phyloP scores from a whole-genome alignment of 2,329 filamentous ascomycete species.

The Sordariomycetes sp. region DNA sequence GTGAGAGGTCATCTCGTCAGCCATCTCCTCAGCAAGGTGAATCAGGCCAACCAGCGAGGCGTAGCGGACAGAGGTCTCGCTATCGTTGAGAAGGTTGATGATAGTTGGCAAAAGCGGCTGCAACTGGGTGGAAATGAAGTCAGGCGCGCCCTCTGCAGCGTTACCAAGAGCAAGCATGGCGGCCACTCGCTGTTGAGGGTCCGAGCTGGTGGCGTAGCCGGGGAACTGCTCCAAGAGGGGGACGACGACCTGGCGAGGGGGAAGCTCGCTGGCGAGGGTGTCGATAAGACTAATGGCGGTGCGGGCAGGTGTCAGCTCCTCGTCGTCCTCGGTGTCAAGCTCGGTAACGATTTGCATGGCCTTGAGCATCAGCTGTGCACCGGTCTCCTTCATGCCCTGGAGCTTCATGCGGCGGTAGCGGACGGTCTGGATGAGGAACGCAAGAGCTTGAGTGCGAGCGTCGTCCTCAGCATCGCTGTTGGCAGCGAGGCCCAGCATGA shows the following conservation, averaged over 20 bases:
- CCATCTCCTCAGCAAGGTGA: slow-evolving; percentile 84
- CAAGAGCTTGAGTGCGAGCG: slow-evolving; percentile 78
- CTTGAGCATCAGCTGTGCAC: slow-evolving; percentile 78
- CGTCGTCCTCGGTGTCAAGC: slow-evolving; percentile 66
- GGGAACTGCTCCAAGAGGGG: slow-evolving; percentile 83
- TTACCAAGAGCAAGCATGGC: slow-evolving; percentile 88
- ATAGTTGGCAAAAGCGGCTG: slow-evolving; percentile 78
- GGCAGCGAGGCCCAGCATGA: slow-evolving; percentile 82
- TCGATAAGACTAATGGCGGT: slow-evolving; percentile 83
- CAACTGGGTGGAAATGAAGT: slow-evolving; percentile 93
- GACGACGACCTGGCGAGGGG: slow-evolving; percentile 88
- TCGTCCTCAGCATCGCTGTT: slow-evolving; percentile 76
- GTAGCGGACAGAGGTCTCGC: slow-evolving; percentile 75
- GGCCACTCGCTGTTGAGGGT: slow-evolving; percentile 76
- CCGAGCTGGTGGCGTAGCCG: slow-evolving; percentile 63
- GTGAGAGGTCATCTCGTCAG: slow-evolving; percentile 79
- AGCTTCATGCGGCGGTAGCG: slow-evolving; percentile 93
- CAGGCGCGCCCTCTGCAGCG: slow-evolving; percentile 91
- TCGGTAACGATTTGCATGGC: slow-evolving; percentile 85
- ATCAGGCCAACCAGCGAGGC: slow-evolving; percentile 83
- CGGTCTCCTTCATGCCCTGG: slow-evolving; percentile 76
- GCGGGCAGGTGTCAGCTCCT: slow-evolving; percentile 70
- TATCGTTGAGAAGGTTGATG: slow-evolving; percentile 73
- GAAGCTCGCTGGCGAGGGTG: slow-evolving; percentile 77
- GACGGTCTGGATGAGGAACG: slow-evolving; percentile 88